A percentile compares a stretch with the other conserved stretches of the same genome.
These are phyloP conservation scores for Ustulina deusta DNA, from an alignment of 2,329 filamentous ascomycete species.

Conservation along the genomic window DNA sequence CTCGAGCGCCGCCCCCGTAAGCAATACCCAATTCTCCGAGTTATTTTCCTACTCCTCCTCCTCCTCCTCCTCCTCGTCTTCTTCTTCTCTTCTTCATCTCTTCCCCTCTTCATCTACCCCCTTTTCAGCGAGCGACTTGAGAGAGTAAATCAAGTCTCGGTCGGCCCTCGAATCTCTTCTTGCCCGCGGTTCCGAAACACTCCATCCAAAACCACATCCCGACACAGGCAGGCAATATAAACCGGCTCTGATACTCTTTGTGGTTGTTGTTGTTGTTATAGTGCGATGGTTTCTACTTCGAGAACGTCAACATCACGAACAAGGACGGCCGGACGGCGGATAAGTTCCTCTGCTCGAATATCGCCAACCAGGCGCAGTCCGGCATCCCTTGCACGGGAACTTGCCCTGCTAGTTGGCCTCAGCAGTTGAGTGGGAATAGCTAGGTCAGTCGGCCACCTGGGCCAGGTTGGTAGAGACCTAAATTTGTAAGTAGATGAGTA, in stretches of 20 bases:
- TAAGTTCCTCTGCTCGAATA: conserved; percentile 59
- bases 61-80: no score
- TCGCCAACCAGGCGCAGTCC: conserved; percentile 52
- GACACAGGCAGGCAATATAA: no score
- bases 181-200: neutral
- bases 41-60: neutral
- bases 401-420: conserved; percentile 54
- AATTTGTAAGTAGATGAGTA: conserved; percentile 28
- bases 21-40: neutral
- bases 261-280: neutral
- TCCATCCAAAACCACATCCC: neutral
- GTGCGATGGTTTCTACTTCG: conserved; percentile 60
- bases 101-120: neutral
- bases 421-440: conserved; percentile 53
- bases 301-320: conserved; percentile 59
- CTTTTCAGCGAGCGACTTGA: neutral
- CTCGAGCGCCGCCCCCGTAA: conserved; percentile 52
- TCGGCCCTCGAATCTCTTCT: neutral
- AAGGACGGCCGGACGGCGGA: conserved; percentile 53
- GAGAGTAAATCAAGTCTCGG: neutral
- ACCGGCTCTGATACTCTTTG: neutral
- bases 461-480: neutral
- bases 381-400: conserved; percentile 54
- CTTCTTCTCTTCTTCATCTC: no score
- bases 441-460: neutral